Evolutionary conservation across 2,329 filamentous ascomycete genomes (phyloP), one percentile per base, ranked within the genome.

Genomic region (Aspergillus sp.): DNA sequence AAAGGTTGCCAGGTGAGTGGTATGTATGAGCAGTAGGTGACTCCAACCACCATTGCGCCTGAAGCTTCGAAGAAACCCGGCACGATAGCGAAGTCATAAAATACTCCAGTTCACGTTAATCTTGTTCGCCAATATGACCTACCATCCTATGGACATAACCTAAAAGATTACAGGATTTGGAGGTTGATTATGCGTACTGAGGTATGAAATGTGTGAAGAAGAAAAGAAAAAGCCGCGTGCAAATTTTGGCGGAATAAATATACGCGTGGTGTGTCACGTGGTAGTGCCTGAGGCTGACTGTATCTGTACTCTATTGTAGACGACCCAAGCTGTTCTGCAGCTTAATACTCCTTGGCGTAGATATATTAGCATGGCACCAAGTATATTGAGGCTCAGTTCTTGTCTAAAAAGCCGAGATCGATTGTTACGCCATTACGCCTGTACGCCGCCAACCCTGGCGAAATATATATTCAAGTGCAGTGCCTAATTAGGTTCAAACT

Each of bases 111-210:
- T 33, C 46, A 27, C 23, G 57, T 50, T 76, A 66, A 63, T 78
- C 75, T 77, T 67, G 76, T 77, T 73, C 76, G 76, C 76, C 75
- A 78, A 78, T 78, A 78, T 78, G 76, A 78, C 76, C 76, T 71
- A 66, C 75, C 74, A 78, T 73, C 72, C 75, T 75, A 75, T 77
- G 64, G 66, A 39, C 31, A 45, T 49, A 58, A 54, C 55, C 56
- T 51, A 25, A 55, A 44, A 53, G 51, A 47, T 41, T 61, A 55
- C 58, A 72, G 70, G 70, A 68, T 72, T 68, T 77, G 76, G 74
- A 77, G 76, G 76, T 78, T 78, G 76, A 78, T 78, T 78, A 78
- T 77, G 76, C 76, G 76, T 78, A 76, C 76, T 71, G 65, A 68
- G 67, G 66, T 72, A 64, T 65, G 67, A 67, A 63, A 73, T 73